Evolutionary conservation across 1,284 basidiomycete genomes (phyloP), one percentile per base, ranked within the genome.

Genomic region (Inonotus hispidus): DNA sequence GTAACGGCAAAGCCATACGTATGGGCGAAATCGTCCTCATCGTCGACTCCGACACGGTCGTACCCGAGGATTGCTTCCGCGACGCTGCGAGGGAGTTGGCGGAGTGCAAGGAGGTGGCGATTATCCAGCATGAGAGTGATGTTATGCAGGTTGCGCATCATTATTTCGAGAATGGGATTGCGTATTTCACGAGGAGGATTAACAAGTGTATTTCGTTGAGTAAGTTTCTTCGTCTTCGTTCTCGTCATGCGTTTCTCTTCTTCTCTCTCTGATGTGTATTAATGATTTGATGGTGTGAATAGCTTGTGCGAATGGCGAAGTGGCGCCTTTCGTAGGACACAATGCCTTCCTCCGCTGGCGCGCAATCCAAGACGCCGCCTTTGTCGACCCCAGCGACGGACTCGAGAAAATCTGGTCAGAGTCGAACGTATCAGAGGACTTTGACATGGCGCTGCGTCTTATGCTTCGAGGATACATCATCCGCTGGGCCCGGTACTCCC

Each of bases 301-400:
- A 52, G 82, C 83, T 27, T 86, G 84, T 63, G 85, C 83, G 3
- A 92, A 90, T 66, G 91, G 89, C 52, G 90, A 92, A 72, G 83
- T 88, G 27, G 88, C 91, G 0, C 91, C 91, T 1, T 93, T 93
- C 68, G 89, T 94, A 63, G 92, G 92, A 0, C 92, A 94, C 73
- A 93, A 94, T 63, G 92, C 91, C 1, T 93, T 93, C 75, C 76
- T 94, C 41, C 83, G 91, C 14, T 94, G 92, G 92, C 81, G 81
- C 3, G 92, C 92, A 1, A 74, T 93, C 8, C 92, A 94, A 70
- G 91, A 93, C 61, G 88, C 85, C 1, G 79, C 86, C 7, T 89
- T 88, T 65, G 70, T 86, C 47, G 91, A 92, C 66, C 32, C 32
- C 3, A 71, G 73, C 3, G 87, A 90, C 67, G 80, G 80, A 1